Percentiles rank a stretch among this genome's conserved stretches.
These are phyloP conservation scores for Fusarium floridanum DNA, from an alignment of 2,329 filamentous ascomycete species.

Conservation along the genomic window DNA sequence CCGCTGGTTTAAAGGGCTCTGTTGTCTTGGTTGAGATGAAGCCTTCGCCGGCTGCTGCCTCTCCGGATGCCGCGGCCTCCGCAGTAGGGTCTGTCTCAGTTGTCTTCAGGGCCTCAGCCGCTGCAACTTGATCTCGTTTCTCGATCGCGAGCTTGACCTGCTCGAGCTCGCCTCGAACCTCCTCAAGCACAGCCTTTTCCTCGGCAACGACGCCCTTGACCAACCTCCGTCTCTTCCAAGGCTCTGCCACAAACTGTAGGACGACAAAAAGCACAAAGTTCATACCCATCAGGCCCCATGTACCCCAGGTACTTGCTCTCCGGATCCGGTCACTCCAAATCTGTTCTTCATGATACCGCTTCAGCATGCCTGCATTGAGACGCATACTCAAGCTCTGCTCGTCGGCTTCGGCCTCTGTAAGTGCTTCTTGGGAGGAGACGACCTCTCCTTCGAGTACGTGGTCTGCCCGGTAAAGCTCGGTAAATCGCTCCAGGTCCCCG, in stretches of 20 bases:
- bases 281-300: conserved; percentile 97
- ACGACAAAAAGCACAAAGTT: conserved; percentile 91
- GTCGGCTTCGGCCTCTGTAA: conserved; percentile 81
- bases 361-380: conserved; percentile 85
- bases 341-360: conserved; percentile 97
- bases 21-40: conserved; percentile 6
- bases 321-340: conserved; percentile 99
- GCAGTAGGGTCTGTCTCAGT: conserved; percentile 9
- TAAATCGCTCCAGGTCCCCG: conserved; percentile 92
- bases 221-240: conserved; percentile 85
- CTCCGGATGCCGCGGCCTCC: conserved; percentile 20
- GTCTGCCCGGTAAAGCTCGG: conserved; percentile 89
- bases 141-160: conserved; percentile 49
- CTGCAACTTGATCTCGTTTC: conserved; percentile 41
- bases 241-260: conserved; percentile 90
- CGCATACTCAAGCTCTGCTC: conserved; percentile 82
- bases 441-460: conserved; percentile 93
- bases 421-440: conserved; percentile 74
- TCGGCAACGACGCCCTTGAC: conserved; percentile 87
- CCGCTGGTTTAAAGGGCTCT: conserved; percentile 16
- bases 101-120: conserved; percentile 20
- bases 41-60: conserved; percentile 11
- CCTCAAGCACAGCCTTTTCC: conserved; percentile 70
- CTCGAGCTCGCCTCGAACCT: conserved; percentile 59
- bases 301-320: conserved; percentile 97